A percentile compares a stretch with the other conserved stretches of the same genome.
phyloP scores from a whole-genome alignment of 1,284 basidiomycete species.

The Xerocomus amazonicus region DNA sequence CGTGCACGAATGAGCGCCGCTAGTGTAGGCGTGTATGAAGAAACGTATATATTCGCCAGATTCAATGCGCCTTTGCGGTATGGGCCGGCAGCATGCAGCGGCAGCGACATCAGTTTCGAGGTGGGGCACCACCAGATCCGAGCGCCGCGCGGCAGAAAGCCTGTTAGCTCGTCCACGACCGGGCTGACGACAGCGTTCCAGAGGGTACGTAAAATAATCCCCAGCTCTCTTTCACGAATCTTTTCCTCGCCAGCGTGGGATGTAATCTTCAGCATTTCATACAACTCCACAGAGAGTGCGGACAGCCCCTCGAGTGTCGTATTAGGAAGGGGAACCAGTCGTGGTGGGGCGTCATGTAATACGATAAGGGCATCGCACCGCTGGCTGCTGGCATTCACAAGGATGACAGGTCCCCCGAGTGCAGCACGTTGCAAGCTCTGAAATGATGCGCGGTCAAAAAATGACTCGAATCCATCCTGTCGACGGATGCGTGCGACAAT shows the following conservation, averaged over 20 bases:
- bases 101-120: constrained; percentile 33
- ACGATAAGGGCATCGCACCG: constrained; percentile 34
- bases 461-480: constrained; percentile 28
- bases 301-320: constrained; percentile 15
- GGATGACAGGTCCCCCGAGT: constrained; percentile 36
- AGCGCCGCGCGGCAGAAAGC: constrained; percentile 23
- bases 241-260: constrained; percentile 22
- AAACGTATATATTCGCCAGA: constrained; percentile 33
- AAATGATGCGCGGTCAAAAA: constrained; percentile 26
- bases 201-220: constrained; percentile 24
- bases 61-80: constrained; percentile 16
- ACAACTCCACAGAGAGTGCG: constrained; percentile 12
- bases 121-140: constrained; percentile 48
- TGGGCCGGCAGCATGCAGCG: constrained; percentile 41
- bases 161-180: constrained; percentile 26
- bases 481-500: constrained; percentile 24
- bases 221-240: constrained; percentile 18
- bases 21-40: constrained; percentile 39
- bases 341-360: constrained; percentile 14
- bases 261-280: constrained; percentile 13
- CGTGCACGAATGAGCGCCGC: constrained; percentile 31
- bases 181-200: constrained; percentile 34
- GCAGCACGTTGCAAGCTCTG: constrained; percentile 26
- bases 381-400: constrained; percentile 31
- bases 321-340: constrained; percentile 21